Base-by-base conservation (phyloP, 2,329 filamentous ascomycete species). In the Aureobasidium sp. region DNA sequence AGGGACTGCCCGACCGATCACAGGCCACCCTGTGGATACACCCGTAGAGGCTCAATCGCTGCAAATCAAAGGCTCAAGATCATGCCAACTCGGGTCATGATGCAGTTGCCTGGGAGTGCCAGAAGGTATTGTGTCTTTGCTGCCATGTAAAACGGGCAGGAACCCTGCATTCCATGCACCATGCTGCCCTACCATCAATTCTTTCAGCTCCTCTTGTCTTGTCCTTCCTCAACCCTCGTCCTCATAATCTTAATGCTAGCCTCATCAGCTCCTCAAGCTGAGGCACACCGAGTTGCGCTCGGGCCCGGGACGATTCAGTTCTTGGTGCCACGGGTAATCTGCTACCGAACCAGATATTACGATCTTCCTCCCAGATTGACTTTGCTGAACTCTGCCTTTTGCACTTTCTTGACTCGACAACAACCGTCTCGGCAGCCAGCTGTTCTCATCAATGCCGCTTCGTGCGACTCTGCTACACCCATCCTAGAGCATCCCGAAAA, bases 1-100 rank as follows among this genome's bases (percentile, higher is more conserved):
- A 57, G 53, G 39, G 17, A 31, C 53, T 39, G 29, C 22, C 35
- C 35, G 53, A 44, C 29, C 40, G 53, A 57, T n/a, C 53, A 57
- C 53, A 45, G 40, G 53, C 53, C 53, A 57, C 53, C 40, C 15
- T 57, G 53, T 57, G 53, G 53, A 57, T 45, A 57, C 53, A 24
- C 11, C 53, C 53, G 24, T 19, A n/a, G 31, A 54, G 24, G 37
- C 50, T 42, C 50, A 54, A 31, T 54, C 24, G 37, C 19, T 24
- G n/a, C 37, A 39, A 48, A 57, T 35, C 27, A 22, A 35, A 57
- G 4, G 15, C 27, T 33, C 22, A n/a, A 29, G 12, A 14, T 9
- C 2, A 24, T 31, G 15, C 31, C 19, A n/a, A 33, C n/a, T 33
- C 31, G n/a, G 44, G 27, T n/a, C 37, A 19, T 35, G 15, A 42